Evolutionary conservation across 2,329 filamentous ascomycete species (phyloP).

Genomic region (Cercospora sojina): DNA sequence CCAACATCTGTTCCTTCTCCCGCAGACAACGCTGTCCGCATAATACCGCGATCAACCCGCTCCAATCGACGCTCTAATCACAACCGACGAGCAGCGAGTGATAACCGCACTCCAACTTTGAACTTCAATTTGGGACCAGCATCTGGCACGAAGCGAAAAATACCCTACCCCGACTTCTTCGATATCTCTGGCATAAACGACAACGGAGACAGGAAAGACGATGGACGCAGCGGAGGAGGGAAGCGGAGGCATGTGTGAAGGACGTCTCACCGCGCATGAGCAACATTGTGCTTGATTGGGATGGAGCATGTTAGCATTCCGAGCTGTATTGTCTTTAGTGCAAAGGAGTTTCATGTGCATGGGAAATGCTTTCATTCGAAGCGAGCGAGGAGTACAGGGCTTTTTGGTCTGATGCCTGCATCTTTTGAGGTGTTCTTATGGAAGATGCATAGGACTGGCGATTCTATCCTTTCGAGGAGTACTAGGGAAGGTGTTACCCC

Average conservation of each 20-base stretch:
- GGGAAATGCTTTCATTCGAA: not conserved
- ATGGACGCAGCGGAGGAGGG: slow-evolving; percentile 33
- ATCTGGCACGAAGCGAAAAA: slow-evolving; percentile 69
- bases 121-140: slow-evolving; percentile 57
- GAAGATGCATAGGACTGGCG: slow-evolving; percentile 1
- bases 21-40: slow-evolving; percentile 34
- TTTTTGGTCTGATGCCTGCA: not conserved
- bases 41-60: slow-evolving; percentile 27
- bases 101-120: slow-evolving; percentile 35
- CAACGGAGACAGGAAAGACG: slow-evolving; percentile 29
- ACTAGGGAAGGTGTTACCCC: not conserved
- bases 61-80: slow-evolving; percentile 26
- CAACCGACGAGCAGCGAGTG: slow-evolving; percentile 35
- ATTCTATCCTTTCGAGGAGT: slow-evolving; percentile 6
- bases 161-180: slow-evolving; percentile 74
- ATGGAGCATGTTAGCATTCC: slow-evolving; percentile 1
- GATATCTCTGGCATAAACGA: slow-evolving; percentile 62
- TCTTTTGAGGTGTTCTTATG: not conserved
- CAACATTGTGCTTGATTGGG: not conserved
- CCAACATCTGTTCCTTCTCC: slow-evolving; percentile 39
- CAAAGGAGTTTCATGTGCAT: not conserved
- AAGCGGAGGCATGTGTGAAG: slow-evolving; percentile 39
- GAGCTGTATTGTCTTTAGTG: not conserved
- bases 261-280: not conserved
- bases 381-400: slow-evolving; percentile 5